Evolutionary conservation across 768 basidiomycete species (phyloP), one percentile per base, ranked within the genome.

Genomic region (Russula vinacea): DNA sequence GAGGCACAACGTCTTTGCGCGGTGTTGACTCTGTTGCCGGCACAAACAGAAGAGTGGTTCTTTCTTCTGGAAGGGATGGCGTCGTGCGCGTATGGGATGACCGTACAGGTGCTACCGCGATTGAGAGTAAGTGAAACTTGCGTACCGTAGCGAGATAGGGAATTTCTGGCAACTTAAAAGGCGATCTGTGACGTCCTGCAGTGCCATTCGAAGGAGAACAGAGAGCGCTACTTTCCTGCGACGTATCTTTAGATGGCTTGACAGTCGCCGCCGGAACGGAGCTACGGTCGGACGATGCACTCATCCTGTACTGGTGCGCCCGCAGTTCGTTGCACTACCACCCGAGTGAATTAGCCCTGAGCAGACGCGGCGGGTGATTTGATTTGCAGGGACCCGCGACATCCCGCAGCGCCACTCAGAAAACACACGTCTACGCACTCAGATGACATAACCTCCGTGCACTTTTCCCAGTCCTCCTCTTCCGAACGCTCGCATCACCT

Each of bases 371-470:
- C 26, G 13, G 33, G 7, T 29, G 39, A 57, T 33, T 62, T 29
- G 39, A 57, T 33, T 62, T 57, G n/a, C 70, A 94, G 92, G 92
- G 94, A 98, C 73, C 88, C 88, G 22, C 84, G 94, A n/a, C 84
- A 85, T 59, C 85, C 92, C 11, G 79, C 78, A 2, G 79, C 82
- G 1, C 89, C 88, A 5, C 71, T 92, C 1, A 84, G 90, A 37
- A 79, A 78, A n/a, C 94, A 97, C 74, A 77, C 83, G 4, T 91
- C 89, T 3, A 93, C 92, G 0, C 94, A 98, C 71, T 95, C 94
- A 3, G 94, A 98, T 74, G 94, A 98, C 71, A 84, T 98, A 62
- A 96, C 94, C 0, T 79, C 84, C 5, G 74, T 96, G 0, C 81
- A 83, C 58, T 90, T 75, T 77, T 70, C 55, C 65, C 56, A 50